Percentiles rank a stretch among this genome's conserved stretches.
phyloP scores from a whole-genome alignment of 2,329 filamentous ascomycete genomes.

The Pestalotiopsis sp. region DNA sequence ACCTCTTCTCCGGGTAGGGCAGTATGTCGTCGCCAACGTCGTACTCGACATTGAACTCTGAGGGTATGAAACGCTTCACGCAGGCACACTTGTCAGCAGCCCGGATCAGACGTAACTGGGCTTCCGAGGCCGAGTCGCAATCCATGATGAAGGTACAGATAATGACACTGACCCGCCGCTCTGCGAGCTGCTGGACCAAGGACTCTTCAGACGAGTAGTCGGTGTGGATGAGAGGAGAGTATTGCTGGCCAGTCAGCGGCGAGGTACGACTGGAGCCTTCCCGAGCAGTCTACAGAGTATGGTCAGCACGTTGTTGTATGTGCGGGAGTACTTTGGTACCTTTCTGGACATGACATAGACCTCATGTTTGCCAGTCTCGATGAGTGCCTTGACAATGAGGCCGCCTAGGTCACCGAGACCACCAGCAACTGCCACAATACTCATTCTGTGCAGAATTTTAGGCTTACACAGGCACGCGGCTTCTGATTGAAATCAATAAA shows the following conservation, averaged over 20 bases:
- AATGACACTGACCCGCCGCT: constrained; percentile 28
- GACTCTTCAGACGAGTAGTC: constrained; percentile 29
- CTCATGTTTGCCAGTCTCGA: constrained; percentile 27
- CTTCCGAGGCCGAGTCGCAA: constrained; percentile 28
- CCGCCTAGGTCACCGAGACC: constrained; percentile 27
- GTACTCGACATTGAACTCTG: constrained; percentile 41
- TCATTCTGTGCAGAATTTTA: constrained; percentile 22
- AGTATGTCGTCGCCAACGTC: constrained; percentile 33
- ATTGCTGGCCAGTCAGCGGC: constrained; percentile 22
- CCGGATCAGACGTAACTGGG: constrained; percentile 35
- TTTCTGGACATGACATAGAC: constrained; percentile 30
- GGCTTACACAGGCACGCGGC: constrained; percentile 2
- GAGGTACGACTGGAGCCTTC: constrained; percentile 19
- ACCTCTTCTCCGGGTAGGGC: constrained; percentile 35
- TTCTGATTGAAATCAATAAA: not conserved
- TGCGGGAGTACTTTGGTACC: constrained; percentile 17
- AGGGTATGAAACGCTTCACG: constrained; percentile 38
- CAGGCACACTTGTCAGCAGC: constrained; percentile 30
- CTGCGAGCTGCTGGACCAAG: constrained; percentile 22
- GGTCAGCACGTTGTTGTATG: constrained; percentile 8
- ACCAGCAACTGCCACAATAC: constrained; percentile 28
- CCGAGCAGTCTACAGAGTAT: constrained; percentile 15
- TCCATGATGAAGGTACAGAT: constrained; percentile 37
- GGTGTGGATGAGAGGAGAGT: constrained; percentile 27
- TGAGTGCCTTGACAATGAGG: constrained; percentile 27